Base-by-base conservation (phyloP, 768 basidiomycete species). In the Suillus placidus region DNA sequence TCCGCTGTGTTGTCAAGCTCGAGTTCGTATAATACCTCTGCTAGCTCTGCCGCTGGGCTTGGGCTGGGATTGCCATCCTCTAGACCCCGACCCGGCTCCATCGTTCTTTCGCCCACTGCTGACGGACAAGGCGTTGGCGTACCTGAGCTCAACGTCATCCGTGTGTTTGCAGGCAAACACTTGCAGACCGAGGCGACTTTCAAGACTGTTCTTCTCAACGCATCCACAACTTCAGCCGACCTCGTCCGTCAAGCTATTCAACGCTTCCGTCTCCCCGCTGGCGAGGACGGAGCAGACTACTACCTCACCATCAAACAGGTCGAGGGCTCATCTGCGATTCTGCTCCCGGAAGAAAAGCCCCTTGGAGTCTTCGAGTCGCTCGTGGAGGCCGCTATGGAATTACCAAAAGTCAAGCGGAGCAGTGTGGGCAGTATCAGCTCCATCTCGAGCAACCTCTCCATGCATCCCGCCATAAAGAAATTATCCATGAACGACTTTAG, bases 401-500 rank as follows among this genome's bases (percentile, higher is more conserved):
- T 90, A 65, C 91, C 93, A 6, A 93, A 92, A 69, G 93, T 99
- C 62, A 98, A 98, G 79, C 82, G 97, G 65, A 95, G 93, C 70
- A 94, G 92, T 67, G 87, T 98, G 62, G 93, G 95, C 45, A 96
- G 94, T 74, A 96, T 99, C 70, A 94, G 89, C 71, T 96, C 94
- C n/a, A 82, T 99, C 30, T 85, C 91, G 40, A 95, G 93, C 73
- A 95, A 96, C 73, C 82, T 99, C 34, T 93, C 92, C 4, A 90
- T 93, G 87, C 94, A 98, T 73, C 96, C 97, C 20, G 96, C 97
- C 18, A 99, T 99, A 77, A 90, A 88, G 73, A 93, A 92, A 74
- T 80, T 99, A 47, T 88, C 92, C 54, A 97, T 97, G 94, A 97
- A 96, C 71, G 97, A 99, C 74, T 99, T 96, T 73, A 93, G 93